Conservation (phyloP, 495 filamentous ascomycete genomes). For the Penicillium angulare region DNA sequence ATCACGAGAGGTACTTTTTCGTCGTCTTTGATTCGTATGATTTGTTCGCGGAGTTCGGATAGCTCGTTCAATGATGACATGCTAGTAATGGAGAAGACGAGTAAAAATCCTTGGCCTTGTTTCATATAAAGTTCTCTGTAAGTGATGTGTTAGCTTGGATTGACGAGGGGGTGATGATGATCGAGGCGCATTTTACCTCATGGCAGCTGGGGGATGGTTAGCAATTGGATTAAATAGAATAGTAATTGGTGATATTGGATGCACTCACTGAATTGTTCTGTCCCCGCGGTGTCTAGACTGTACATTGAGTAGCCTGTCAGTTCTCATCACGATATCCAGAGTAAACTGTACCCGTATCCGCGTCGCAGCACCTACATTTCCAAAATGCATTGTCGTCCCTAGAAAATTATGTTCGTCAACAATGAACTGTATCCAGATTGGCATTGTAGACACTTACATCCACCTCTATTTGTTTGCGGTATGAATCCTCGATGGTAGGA, state of each 20-base stretch:
- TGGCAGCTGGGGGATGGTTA: slow-evolving; percentile 55
- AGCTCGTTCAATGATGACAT: slow-evolving; percentile 83
- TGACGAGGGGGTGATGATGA: background rate
- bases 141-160: slow-evolving; percentile 3
- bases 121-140: slow-evolving; percentile 94
- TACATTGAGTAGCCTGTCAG: slow-evolving; percentile 1
- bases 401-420: slow-evolving; percentile 18
- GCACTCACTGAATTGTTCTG: slow-evolving; percentile 96
- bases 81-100: slow-evolving; percentile 96
- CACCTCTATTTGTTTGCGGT: slow-evolving; percentile 89
- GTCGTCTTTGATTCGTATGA: slow-evolving; percentile 95
- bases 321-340: background rate
- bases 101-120: slow-evolving; percentile 89
- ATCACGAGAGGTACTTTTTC: slow-evolving; percentile 90
- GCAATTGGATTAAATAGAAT: slow-evolving; percentile 17
- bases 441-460: slow-evolving; percentile 84
- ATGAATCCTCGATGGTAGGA: slow-evolving; percentile 97
- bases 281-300: slow-evolving; percentile 94
- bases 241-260: background rate
- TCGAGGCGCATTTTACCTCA: slow-evolving; percentile 56
- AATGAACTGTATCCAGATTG: slow-evolving; percentile 3
- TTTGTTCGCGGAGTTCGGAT: slow-evolving; percentile 86
- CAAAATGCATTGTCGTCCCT: slow-evolving; percentile 94
- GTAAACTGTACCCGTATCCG: background rate
- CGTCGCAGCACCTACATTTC: slow-evolving; percentile 71